These are phyloP conservation scores for Cercospora berteroae DNA, from an alignment of 2,329 filamentous ascomycete species.

Conservation along the genomic window DNA sequence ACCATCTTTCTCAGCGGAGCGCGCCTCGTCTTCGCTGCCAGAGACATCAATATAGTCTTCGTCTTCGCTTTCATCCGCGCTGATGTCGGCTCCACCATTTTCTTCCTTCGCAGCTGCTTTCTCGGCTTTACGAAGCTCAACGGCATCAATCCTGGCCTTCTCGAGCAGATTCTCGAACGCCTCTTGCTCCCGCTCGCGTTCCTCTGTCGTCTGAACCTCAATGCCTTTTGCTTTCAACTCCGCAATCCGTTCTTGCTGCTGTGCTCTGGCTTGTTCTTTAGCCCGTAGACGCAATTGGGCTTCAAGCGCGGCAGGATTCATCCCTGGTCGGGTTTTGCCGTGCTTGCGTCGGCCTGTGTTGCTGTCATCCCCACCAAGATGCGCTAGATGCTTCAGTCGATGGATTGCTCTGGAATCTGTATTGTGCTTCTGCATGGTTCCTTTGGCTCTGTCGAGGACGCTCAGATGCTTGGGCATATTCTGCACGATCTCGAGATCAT, in stretches of 20 bases:
- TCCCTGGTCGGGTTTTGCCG: conserved; percentile 58
- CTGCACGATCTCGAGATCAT: conserved; percentile 64
- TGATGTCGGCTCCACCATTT: conserved; percentile 45
- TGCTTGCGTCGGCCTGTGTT: conserved; percentile 55
- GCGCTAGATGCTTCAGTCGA: conserved; percentile 37
- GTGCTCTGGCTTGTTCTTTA: conserved; percentile 73
- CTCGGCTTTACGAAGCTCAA: conserved; percentile 75
- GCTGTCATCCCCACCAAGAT: conserved; percentile 37
- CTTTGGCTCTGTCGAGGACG: conserved; percentile 41
- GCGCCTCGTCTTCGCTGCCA: conserved; percentile 23
- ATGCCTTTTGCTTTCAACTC: conserved; percentile 77
- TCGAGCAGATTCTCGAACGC: conserved; percentile 86
- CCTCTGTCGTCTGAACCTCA: conserved; percentile 78
- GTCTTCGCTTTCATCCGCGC: conserved; percentile 58
- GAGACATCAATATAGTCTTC: conserved; percentile 40
- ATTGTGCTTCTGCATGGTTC: conserved; percentile 20
- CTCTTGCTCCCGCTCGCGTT: conserved; percentile 76
- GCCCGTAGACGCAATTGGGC: conserved; percentile 67
- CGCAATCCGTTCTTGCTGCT: conserved; percentile 74
- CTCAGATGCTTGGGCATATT: conserved; percentile 34
- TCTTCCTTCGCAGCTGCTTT: conserved; percentile 69
- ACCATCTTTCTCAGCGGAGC: neutral
- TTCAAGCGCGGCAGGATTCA: conserved; percentile 70
- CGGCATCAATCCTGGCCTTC: conserved; percentile 75
- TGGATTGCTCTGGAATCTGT: conserved; percentile 37